Conservation (phyloP, 2,329 filamentous ascomycete genomes). For the Pseudogymnoascus sp. region DNA sequence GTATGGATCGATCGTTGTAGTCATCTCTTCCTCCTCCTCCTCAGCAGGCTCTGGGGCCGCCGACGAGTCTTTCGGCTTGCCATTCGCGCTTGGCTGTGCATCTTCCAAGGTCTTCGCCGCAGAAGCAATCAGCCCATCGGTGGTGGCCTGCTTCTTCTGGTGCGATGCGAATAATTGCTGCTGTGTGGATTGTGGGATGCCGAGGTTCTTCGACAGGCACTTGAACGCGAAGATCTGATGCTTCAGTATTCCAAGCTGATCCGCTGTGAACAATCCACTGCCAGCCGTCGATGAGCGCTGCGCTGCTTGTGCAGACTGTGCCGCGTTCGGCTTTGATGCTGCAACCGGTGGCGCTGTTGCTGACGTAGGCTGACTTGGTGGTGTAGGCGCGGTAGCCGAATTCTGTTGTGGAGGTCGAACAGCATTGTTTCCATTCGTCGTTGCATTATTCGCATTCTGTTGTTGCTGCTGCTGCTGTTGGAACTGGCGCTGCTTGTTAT, state of each 20-base stretch:
- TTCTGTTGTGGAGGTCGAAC: conserved; percentile 29
- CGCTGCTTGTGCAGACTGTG: conserved; percentile 13
- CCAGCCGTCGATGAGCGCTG: conserved; percentile 22
- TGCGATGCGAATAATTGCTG: conserved; percentile 73
- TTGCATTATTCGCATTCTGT: conserved; percentile 45
- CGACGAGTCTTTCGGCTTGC: conserved; percentile 28
- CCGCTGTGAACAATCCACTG: conserved; percentile 60
- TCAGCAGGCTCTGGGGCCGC: conserved; percentile 22
- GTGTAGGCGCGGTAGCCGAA: conserved; percentile 19
- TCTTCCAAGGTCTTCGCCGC: conserved; percentile 21
- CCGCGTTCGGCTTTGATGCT: conserved; percentile 19
- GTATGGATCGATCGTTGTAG: conserved; percentile 46
- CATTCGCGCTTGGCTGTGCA: conserved; percentile 31
- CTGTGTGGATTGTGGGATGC: conserved; percentile 69
- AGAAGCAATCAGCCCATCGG: conserved; percentile 12
- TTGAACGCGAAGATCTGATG: conserved; percentile 91
- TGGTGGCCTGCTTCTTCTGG: conserved; percentile 43
- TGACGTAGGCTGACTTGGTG: conserved; percentile 15
- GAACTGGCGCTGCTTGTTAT: conserved; percentile 35
- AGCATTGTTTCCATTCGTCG: conserved; percentile 49
- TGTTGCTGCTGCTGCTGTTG: conserved; percentile 49
- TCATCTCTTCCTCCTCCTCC: conserved; percentile 21
- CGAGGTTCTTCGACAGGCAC: conserved; percentile 75
- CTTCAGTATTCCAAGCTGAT: conserved; percentile 70
- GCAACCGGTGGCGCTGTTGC: conserved; percentile 21